Evolutionary conservation across 179 eudicot species (phyloP), one percentile per base, ranked within the genome.

Genomic region (Patellifolia procumbens): DNA sequence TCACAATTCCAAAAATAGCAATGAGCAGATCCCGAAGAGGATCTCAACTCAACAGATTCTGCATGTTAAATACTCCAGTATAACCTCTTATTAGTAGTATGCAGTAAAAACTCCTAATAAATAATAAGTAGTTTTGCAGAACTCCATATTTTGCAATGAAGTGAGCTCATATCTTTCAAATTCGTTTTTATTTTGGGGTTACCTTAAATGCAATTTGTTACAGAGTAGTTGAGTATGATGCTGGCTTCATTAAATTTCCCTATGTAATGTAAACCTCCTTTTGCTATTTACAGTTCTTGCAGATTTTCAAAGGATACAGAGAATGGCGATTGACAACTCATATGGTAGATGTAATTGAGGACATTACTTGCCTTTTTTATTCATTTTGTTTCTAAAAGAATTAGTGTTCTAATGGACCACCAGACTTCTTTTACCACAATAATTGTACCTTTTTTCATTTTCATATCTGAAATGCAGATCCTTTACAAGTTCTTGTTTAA

Each of bases 211-310:
- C 73, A 78, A 78, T 82, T 82, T 82, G 85, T 82, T 81, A 81
- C 79, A 78, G 64, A 37, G 81, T 82, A 78, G 85, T 82, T 82
- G 85, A 82, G 78, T 49, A 10, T 81, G 75, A 81, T 79, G 79
- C 69, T 78, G 79, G 48, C 79, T 78, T 78, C 85, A 82, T 74
- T 82, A 43, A 81, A 70, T 82, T 53, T 61, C 34, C 71, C 70
- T 74, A 68, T 73, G 79, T 67, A 43, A 77, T 39, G 70, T 71
- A 49, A 15, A 20, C 42, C 35, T 68, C 68, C 35, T 72, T 72
- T 76, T 81, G 31, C 84, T 62, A 77, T 77, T 77, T 77, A 67
- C 66, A 75, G 81, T 48, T 61, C 68, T 56, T 78, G 43, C 53
- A 42, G 51, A 73, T 42, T 73, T 52, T 49, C 59, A 70, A 51